A percentile compares a stretch with the other conserved stretches of the same genome.
phyloP scores from a whole-genome alignment of 371 early-diverging fungal genomes.

The Rhizopus stolonifer region DNA sequence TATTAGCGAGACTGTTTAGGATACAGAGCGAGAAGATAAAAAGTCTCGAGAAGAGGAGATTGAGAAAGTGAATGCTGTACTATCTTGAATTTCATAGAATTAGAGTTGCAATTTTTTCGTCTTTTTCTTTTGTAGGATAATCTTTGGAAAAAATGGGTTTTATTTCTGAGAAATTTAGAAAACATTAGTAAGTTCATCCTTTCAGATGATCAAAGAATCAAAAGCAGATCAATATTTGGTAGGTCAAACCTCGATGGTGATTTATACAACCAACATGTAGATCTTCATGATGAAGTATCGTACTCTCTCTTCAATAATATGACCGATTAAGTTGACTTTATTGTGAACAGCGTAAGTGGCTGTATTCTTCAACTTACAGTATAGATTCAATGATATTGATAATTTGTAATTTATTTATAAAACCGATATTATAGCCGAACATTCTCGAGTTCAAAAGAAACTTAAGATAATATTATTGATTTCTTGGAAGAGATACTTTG shows the following conservation, averaged over 20 bases:
- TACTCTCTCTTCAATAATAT: not conserved
- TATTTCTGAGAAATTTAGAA: not conserved
- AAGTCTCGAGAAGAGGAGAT: not conserved
- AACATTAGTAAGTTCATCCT: constrained; percentile 5
- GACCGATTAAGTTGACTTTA: not conserved
- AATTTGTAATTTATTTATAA: constrained; percentile 5
- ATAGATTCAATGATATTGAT: constrained; percentile 2
- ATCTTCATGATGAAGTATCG: not conserved
- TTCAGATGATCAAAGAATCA: constrained; percentile 4
- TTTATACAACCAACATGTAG: constrained; percentile 2
- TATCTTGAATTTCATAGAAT: constrained; percentile 5
- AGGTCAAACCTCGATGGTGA: constrained; percentile 3
- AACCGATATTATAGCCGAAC: constrained; percentile 4
- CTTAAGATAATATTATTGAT: not conserved
- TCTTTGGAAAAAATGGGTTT: not conserved
- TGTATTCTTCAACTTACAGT: not conserved
- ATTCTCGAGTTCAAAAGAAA: constrained; percentile 7
- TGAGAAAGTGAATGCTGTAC: constrained; percentile 1
- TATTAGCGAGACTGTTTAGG: not conserved
- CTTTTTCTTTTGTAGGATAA: constrained; percentile 4
- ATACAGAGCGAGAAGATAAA: constrained; percentile 5
- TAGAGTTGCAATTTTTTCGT: not conserved
- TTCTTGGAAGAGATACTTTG: constrained; percentile 5
- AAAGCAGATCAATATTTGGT: not conserved
- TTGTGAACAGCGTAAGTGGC: constrained; percentile 5